These are phyloP conservation scores for Fusarium denticulatum DNA, from an alignment of 2,329 filamentous ascomycete species.

Conservation along the genomic window DNA sequence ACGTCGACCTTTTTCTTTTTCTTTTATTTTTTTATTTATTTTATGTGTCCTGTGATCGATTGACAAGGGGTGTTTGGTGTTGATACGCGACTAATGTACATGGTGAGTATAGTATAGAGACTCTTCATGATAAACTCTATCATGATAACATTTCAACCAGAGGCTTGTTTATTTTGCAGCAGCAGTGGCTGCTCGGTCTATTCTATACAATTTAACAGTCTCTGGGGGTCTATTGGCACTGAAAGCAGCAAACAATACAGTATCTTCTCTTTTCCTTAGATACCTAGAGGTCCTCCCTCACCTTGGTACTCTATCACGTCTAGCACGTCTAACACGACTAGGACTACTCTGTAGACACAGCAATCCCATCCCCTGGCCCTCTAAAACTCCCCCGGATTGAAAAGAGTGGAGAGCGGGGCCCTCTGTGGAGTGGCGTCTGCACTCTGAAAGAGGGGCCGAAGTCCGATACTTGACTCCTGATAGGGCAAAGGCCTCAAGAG, in stretches of 20 bases:
- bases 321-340: not conserved
- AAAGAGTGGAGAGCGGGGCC: constrained; percentile 27
- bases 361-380: not conserved
- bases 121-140: not conserved
- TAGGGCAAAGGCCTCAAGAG: constrained; percentile 22
- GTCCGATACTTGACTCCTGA: constrained; percentile 18
- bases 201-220: not conserved
- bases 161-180: not conserved
- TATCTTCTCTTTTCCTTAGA: not conserved
- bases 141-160: not conserved
- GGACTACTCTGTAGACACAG: not conserved
- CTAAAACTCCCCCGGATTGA: constrained; percentile 34
- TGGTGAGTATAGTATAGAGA: not conserved
- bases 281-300: not conserved
- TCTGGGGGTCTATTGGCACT: not conserved
- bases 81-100: not conserved
- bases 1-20: not conserved
- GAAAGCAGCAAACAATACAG: not conserved
- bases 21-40: too few relatives aligned
- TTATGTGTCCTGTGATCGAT: constrained; percentile 11
- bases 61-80: constrained; percentile 15
- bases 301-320: not conserved
- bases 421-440: constrained; percentile 15
- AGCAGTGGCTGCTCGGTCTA: not conserved
- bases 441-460: constrained; percentile 5